These are phyloP conservation scores for Colletotrichum orbiculare DNA, from an alignment of 2,329 filamentous ascomycete genomes.

Conservation along the genomic window DNA sequence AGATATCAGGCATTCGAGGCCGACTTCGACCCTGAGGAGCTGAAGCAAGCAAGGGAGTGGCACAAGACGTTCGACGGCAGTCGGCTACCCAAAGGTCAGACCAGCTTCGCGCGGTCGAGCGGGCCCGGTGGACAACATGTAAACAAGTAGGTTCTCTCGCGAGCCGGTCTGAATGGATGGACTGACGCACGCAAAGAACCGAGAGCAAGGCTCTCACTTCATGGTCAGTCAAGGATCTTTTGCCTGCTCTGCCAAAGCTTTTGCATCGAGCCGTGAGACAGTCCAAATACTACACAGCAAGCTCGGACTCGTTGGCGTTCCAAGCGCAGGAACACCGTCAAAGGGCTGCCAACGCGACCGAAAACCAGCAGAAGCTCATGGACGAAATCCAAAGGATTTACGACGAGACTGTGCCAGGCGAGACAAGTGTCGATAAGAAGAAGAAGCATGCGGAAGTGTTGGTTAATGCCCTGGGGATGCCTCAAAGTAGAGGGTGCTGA, in stretches of 20 bases:
- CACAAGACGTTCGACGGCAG: conserved; percentile 54
- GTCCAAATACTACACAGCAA: conserved; percentile 65
- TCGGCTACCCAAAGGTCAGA: conserved; percentile 62
- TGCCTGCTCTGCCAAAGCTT: conserved; percentile 57
- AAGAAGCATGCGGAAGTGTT: conserved; percentile 62
- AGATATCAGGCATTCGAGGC: conserved; percentile 62
- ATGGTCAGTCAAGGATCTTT: conserved; percentile 61
- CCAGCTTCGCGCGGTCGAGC: conserved; percentile 67
- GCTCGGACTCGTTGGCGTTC: conserved; percentile 64
- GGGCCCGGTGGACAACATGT: conserved; percentile 72
- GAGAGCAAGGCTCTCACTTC: conserved; percentile 69
- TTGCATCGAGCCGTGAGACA: conserved; percentile 58
- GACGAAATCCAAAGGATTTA: conserved; percentile 63
- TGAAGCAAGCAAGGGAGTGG: conserved; percentile 65
- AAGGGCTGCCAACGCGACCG: conserved; percentile 61
- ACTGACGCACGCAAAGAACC: conserved; percentile 54
- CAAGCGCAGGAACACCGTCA: conserved; percentile 66
- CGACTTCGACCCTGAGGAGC: conserved; percentile 59
- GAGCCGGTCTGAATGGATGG: background rate
- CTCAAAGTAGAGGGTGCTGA: conserved; percentile 27
- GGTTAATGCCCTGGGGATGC: conserved; percentile 39
- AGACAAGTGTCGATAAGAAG: conserved; percentile 57
- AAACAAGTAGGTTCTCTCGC: conserved; percentile 62
- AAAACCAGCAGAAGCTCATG: conserved; percentile 62
- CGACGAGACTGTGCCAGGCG: conserved; percentile 56